Conservation (phyloP, 2,329 filamentous ascomycete species). For the Orbilia oligospora region DNA sequence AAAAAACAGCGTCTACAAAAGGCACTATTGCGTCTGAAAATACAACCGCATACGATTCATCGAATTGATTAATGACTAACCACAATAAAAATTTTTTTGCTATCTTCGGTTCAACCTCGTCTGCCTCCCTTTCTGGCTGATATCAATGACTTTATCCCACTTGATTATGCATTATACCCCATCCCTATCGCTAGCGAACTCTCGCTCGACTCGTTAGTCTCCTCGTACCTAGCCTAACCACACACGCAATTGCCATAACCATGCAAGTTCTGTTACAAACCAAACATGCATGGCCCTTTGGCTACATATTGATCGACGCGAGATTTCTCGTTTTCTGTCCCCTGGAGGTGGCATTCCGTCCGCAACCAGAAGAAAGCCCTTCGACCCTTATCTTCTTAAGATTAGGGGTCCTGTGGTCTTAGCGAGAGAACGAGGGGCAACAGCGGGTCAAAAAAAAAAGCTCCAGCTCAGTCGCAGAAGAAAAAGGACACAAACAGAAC, state of each 20-base stretch:
- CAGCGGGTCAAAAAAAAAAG: not conserved
- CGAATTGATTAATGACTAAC: no score
- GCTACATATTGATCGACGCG: conserved; percentile 2
- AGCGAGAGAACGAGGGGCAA: conserved; percentile 28
- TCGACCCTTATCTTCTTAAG: conserved; percentile 54
- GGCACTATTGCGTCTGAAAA: conserved; percentile 25
- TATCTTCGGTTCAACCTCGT: conserved; percentile 27
- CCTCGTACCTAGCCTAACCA: not conserved
- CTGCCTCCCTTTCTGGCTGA: conserved; percentile 50
- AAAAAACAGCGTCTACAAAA: conserved; percentile 1
- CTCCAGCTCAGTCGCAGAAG: not conserved
- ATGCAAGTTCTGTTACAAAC: not conserved
- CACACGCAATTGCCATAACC: conserved; percentile 8
- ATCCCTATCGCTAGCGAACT: not conserved
- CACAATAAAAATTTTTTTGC: no score
- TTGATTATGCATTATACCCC: no score
- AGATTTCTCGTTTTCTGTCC: conserved; percentile 14
- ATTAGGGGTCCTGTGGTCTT: conserved; percentile 28
- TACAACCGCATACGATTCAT: conserved; percentile 46
- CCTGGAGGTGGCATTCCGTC: conserved; percentile 6
- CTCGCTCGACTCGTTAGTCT: not conserved
- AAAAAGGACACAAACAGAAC: not conserved
- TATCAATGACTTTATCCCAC: conserved; percentile 26
- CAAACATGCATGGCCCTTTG: not conserved
- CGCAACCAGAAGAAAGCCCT: not conserved